phyloP scores from a whole-genome alignment of 2,329 filamentous ascomycete genomes.

The Dothistroma septosporum region DNA sequence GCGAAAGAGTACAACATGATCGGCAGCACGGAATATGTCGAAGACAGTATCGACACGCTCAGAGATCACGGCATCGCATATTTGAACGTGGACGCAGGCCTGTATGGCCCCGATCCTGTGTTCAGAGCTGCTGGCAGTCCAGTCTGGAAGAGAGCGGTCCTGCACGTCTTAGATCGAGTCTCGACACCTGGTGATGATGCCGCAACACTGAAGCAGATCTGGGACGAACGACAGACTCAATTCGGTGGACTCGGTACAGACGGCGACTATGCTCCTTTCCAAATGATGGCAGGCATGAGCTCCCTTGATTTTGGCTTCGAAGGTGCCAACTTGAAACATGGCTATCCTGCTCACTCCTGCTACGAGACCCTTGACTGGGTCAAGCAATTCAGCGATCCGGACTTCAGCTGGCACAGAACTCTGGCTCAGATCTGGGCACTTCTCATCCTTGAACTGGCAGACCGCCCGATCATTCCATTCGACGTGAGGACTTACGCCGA shows the following conservation, averaged over 20 bases:
- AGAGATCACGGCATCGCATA: slow-evolving; percentile 77
- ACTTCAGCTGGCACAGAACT: slow-evolving; percentile 71
- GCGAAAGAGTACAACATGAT: slow-evolving; percentile 88
- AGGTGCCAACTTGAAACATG: slow-evolving; percentile 48
- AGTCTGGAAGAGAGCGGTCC: slow-evolving; percentile 67
- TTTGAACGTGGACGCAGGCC: slow-evolving; percentile 81
- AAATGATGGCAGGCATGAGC: slow-evolving; percentile 82
- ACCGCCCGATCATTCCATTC: slow-evolving; percentile 76
- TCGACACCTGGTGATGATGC: slow-evolving; percentile 67
- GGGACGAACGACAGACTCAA: slow-evolving; percentile 60
- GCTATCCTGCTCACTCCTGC: slow-evolving; percentile 72
- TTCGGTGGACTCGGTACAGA: slow-evolving; percentile 68
- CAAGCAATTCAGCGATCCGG: slow-evolving; percentile 69
- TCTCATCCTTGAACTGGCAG: slow-evolving; percentile 78
- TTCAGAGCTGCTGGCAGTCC: slow-evolving; percentile 80
- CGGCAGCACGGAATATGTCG: slow-evolving; percentile 91
- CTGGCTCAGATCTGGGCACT: slow-evolving; percentile 77
- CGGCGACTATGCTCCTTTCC: slow-evolving; percentile 86
- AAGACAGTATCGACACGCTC: slow-evolving; percentile 71
- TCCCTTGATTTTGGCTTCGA: slow-evolving; percentile 80
- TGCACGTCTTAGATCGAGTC: slow-evolving; percentile 70
- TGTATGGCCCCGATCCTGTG: slow-evolving; percentile 59
- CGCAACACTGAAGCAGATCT: slow-evolving; percentile 65
- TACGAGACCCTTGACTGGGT: slow-evolving; percentile 92
- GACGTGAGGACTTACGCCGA: slow-evolving; percentile 71